phyloP scores from a whole-genome alignment of 1,284 basidiomycete genomes.

The Paramarasmius palmivorus region DNA sequence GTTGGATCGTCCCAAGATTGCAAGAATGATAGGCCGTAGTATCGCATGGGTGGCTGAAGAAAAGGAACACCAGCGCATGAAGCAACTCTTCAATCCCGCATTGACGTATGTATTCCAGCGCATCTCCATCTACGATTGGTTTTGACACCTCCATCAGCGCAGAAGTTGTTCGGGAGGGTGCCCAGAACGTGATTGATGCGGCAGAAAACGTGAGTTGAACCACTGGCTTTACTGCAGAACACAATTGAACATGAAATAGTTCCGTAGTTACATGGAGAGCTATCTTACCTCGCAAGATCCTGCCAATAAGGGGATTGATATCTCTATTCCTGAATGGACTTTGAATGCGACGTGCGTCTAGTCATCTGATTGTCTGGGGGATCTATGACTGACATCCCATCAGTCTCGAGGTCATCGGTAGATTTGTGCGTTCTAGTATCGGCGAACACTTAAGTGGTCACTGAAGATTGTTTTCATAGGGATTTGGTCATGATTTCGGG shows the following conservation, averaged over 20 bases:
- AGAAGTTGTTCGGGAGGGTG: too few species aligned
- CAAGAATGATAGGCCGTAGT: background rate
- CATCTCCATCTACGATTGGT: background rate
- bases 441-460: too few species aligned
- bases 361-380: too few species aligned
- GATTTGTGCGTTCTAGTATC: too few species aligned
- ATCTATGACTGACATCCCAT: too few species aligned
- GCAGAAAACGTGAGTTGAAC: too few species aligned
- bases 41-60: constrained; percentile 2
- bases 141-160: too few species aligned
- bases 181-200: too few species aligned
- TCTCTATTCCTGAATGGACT: background rate
- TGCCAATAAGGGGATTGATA: background rate
- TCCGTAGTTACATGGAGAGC: too few species aligned
- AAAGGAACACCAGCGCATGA: background rate
- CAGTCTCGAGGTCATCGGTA: too few species aligned
- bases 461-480: background rate
- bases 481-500: constrained; percentile 1
- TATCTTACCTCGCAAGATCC: background rate
- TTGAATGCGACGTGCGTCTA: background rate
- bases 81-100: background rate
- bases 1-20: constrained; percentile 2
- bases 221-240: too few species aligned
- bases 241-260: too few species aligned
- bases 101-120: background rate